Percentiles rank a stretch among this genome's conserved stretches.
Evolutionary conservation across 352 stramenopile genomes (phyloP).

Genomic region (Phytophthora europaea): DNA sequence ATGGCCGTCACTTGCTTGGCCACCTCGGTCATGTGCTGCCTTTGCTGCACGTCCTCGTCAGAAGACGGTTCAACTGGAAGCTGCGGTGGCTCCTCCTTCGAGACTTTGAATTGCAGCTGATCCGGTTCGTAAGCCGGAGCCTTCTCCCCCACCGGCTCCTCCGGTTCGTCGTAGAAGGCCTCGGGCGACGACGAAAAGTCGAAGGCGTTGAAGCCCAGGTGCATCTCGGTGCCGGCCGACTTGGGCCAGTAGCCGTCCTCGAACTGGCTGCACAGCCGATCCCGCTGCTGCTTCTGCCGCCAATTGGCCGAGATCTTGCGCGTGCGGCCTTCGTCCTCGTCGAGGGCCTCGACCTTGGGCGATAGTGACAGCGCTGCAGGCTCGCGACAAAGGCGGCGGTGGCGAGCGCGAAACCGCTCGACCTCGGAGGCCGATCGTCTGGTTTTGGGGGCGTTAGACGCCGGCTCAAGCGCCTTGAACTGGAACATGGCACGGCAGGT

Average conservation of each 20-base stretch:
- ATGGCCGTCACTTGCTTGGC: constrained; percentile 28
- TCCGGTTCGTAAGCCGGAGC: neutral
- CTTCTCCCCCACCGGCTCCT: neutral
- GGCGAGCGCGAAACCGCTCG: constrained; percentile 50
- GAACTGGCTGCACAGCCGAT: constrained; percentile 19
- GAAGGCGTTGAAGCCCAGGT: constrained; percentile 57
- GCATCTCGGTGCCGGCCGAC: constrained; percentile 38
- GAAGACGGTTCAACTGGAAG: neutral
- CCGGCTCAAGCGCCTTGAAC: constrained; percentile 5
- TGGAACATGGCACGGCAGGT: constrained; percentile 16
- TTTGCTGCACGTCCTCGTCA: constrained; percentile 11
- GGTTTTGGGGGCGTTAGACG: neutral
- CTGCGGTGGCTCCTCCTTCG: neutral
- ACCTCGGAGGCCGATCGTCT: constrained; percentile 34
- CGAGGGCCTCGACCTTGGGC: constrained; percentile 12
- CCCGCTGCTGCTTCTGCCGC: constrained; percentile 31
- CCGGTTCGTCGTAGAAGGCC: constrained; percentile 34
- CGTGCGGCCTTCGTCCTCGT: constrained; percentile 36
- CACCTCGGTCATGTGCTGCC: constrained; percentile 22
- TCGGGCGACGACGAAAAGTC: constrained; percentile 55
- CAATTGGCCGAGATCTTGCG: constrained; percentile 46
- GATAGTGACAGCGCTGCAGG: neutral
- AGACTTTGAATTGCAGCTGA: neutral
- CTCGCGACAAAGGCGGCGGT: constrained; percentile 41
- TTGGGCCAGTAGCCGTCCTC: constrained; percentile 33